phyloP scores from a whole-genome alignment of 106 monocot species.

The Dendrobium huoshanense region DNA sequence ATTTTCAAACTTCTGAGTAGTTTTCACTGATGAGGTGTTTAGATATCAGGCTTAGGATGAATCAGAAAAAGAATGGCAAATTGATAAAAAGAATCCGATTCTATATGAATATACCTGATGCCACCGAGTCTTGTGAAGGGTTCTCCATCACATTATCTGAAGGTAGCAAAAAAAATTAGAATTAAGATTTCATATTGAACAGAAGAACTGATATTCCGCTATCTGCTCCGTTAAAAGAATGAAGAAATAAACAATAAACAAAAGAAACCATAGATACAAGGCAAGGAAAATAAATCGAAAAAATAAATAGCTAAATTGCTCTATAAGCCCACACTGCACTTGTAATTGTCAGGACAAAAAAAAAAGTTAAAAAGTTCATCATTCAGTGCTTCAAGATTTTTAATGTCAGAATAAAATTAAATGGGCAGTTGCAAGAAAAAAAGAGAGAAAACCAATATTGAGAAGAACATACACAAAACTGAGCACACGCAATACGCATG shows the following conservation, averaged over 20 bases:
- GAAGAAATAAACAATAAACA: neutral
- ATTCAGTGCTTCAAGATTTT: neutral
- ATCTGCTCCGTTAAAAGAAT: neutral
- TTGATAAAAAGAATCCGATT: neutral
- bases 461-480: neutral
- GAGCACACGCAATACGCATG: neutral
- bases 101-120: constrained; percentile 3
- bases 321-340: neutral
- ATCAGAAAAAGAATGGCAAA: neutral
- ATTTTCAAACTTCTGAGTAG: constrained; percentile 16
- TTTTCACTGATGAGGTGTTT: neutral
- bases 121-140: neutral
- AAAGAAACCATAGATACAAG: neutral
- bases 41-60: neutral
- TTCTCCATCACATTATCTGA: constrained; percentile 1
- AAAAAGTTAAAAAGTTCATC: neutral
- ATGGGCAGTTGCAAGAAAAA: neutral
- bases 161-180: neutral
- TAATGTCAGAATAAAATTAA: neutral
- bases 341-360: neutral
- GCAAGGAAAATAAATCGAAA: neutral
- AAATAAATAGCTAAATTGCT: neutral
- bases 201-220: neutral
- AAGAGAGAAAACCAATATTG: neutral
- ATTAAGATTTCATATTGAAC: neutral